phyloP scores from a whole-genome alignment of 441 rosid genomes.

The Manihot esculenta region DNA sequence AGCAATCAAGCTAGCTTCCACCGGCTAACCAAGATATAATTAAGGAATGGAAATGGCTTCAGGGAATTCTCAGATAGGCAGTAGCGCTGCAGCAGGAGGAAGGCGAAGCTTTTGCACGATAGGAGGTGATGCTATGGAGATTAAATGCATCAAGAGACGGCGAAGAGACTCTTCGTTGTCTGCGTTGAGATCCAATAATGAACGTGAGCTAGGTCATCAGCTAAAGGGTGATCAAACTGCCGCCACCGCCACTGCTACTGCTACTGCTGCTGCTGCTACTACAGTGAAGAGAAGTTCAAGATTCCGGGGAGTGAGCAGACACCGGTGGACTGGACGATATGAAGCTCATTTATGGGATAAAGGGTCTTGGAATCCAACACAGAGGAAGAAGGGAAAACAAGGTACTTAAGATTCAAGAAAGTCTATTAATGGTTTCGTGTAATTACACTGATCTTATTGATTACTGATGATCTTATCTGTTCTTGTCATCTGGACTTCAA shows the following conservation, averaged over 20 bases:
- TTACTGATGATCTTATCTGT: background rate
- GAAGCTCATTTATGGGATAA: conserved; percentile 70
- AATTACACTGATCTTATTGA: background rate
- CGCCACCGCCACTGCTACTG: conserved; percentile 22
- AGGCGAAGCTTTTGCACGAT: conserved; percentile 10
- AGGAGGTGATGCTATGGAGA: conserved; percentile 22
- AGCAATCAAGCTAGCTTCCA: no score
- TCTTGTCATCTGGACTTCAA: conserved; percentile 8
- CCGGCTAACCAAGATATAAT: no score
- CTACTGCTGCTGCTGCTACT: conserved; percentile 21
- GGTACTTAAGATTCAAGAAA: conserved; percentile 18
- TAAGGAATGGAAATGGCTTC: conserved; percentile 19
- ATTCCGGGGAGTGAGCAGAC: conserved; percentile 59
- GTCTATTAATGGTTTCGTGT: background rate
- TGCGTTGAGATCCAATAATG: conserved; percentile 16
- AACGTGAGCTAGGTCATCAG: conserved; percentile 18
- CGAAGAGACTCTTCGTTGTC: conserved; percentile 26
- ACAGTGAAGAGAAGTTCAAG: conserved; percentile 52
- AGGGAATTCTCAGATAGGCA: conserved; percentile 18
- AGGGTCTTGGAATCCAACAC: conserved; percentile 54
- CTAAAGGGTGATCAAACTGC: conserved; percentile 10
- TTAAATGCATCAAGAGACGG: conserved; percentile 34
- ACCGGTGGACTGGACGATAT: conserved; percentile 56
- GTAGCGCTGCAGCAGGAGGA: no score
- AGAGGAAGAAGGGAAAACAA: conserved; percentile 57